These are phyloP conservation scores for Rugonectria rugulosa DNA, from an alignment of 2,329 filamentous ascomycete species.

Conservation along the genomic window DNA sequence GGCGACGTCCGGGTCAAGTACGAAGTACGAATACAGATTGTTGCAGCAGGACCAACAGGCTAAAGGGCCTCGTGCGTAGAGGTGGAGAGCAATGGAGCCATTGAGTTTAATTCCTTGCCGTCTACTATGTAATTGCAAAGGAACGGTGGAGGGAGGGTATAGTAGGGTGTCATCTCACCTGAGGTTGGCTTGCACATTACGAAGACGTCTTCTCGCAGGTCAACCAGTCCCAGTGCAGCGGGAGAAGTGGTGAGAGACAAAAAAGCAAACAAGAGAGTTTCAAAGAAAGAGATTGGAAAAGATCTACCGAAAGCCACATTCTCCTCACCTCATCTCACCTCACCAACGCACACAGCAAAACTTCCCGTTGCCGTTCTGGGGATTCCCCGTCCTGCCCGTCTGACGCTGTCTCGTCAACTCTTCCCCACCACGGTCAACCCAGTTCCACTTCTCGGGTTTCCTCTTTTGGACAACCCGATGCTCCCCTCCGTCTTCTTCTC, in stretches of 20 bases:
- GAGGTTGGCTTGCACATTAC: too few relatives aligned
- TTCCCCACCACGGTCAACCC: too few relatives aligned
- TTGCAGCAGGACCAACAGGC: background rate
- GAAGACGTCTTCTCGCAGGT: too few relatives aligned
- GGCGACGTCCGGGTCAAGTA: too few relatives aligned
- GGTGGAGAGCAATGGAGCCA: background rate
- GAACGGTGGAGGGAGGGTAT: constrained; percentile 6
- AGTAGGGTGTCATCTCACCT: too few relatives aligned
- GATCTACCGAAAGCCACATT: background rate
- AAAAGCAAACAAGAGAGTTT: background rate
- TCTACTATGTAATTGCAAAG: background rate
- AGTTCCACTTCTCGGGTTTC: constrained; percentile 28
- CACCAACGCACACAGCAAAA: background rate
- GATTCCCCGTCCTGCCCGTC: background rate
- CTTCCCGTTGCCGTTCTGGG: background rate
- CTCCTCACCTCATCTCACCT: background rate
- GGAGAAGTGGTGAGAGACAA: too few relatives aligned
- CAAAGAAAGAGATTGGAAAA: background rate
- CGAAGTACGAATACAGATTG: too few relatives aligned
- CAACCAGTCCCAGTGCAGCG: too few relatives aligned
- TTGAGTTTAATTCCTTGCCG: constrained; percentile 9
- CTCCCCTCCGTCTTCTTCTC: background rate
- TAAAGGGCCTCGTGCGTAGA: background rate
- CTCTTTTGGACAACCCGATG: constrained; percentile 26
- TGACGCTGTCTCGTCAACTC: too few relatives aligned